Percentiles rank a stretch among this genome's conserved stretches.
phyloP scores from a whole-genome alignment of 164 flowering plant species.

The Chloranthus sessilifolius region DNA sequence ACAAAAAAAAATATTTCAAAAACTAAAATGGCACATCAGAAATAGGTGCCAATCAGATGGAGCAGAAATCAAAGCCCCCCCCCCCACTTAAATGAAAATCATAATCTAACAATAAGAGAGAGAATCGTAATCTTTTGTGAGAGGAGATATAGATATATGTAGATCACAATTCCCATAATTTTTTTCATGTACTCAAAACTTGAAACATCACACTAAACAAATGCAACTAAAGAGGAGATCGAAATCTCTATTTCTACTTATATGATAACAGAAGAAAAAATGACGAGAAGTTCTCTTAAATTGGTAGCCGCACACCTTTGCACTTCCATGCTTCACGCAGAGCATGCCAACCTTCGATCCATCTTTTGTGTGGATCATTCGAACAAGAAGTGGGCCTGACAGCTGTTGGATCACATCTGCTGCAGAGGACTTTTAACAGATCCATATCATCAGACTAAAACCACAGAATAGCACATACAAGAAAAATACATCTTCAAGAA shows the following conservation, averaged over 20 bases:
- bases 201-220: too few species aligned
- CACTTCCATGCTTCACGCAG: constrained; percentile 84
- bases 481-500: constrained; percentile 3
- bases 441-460: constrained; percentile 25
- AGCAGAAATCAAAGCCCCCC: background rate
- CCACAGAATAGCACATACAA: background rate
- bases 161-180: too few species aligned
- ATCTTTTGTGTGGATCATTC: constrained; percentile 83
- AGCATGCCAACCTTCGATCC: constrained; percentile 78
- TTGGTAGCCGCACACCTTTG: constrained; percentile 55
- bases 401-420: constrained; percentile 71
- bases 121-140: background rate
- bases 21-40: background rate
- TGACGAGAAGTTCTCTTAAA: background rate
- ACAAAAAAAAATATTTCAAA: too few species aligned
- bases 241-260: too few species aligned
- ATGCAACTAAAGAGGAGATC: too few species aligned
- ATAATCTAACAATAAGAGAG: too few species aligned
- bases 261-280: background rate
- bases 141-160: too few species aligned
- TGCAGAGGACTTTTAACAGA: constrained; percentile 58
- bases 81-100: constrained; percentile 1
- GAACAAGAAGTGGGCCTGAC: constrained; percentile 71
- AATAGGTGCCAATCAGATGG: background rate
- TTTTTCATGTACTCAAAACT: too few species aligned